Evolutionary conservation across 108 stramenopile species (phyloP), one percentile per base, ranked within the genome.

Genomic region (Parietichytrium sp.): DNA sequence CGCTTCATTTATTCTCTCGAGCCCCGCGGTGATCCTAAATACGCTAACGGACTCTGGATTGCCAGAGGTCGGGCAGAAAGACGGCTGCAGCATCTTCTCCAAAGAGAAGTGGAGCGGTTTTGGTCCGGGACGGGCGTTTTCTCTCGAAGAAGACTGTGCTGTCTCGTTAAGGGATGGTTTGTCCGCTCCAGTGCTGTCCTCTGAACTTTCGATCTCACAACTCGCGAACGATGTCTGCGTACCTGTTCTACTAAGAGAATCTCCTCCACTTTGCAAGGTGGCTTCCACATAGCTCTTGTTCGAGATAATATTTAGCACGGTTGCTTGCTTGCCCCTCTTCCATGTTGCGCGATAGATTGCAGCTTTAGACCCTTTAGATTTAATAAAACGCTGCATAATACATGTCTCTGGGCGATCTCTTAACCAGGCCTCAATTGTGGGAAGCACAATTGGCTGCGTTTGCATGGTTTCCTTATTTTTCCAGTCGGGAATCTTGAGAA

Each of bases 281-380:
- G 61, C 61, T 0, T 72, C 42, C 2, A 7, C 6, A 72, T 23
- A 72, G 20, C 38, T 45, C 23, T 42, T 33, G 1, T 16, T n/a
- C 10, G 16, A 33, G 0, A 42, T 45, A 72, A 72, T 72, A 27
- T 72, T 72, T n/a, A 72, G 10, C 10, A 72, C 61, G 42, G 6
- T 6, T 7, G 61, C 20, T n/a, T 13, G 15, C 42, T 45, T 36
- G 42, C 20, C 10, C 15, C 61, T 33, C 10, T 42, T 33, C 61
- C 61, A 72, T 6, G 61, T 72, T 12, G 61, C 61, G 38, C 61
- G 61, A 45, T 72, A 72, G 10, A 72, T 42, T 33, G 61, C 36
- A 7, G 61, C 38, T 25, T 72, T 72, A n/a, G 61, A 33, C 0
- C 61, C 61, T 27, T 72, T 72, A 2, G 61, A 42, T 31, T 72